These are phyloP conservation scores for Haplosporangium sp. DNA, from an alignment of 371 early-diverging fungal species.

Conservation along the genomic window DNA sequence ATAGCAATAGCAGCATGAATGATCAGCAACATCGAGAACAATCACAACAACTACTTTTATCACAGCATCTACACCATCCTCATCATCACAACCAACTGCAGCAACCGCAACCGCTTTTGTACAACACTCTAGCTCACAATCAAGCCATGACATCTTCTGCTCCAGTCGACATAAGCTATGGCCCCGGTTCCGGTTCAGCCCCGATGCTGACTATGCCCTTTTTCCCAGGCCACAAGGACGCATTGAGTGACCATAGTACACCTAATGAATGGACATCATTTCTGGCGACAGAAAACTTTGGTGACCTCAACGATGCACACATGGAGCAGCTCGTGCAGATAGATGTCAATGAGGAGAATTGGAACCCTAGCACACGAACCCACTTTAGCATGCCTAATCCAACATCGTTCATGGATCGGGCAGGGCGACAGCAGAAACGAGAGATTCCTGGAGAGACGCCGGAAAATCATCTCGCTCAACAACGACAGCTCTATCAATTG, in stretches of 20 bases:
- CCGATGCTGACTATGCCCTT: constrained; percentile 1
- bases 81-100: constrained; percentile 17
- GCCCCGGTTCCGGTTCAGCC: background rate
- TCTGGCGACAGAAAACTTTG: constrained; percentile 29
- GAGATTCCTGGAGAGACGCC: constrained; percentile 26
- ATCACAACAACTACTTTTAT: background rate
- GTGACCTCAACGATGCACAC: constrained; percentile 19
- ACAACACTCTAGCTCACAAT: constrained; percentile 1
- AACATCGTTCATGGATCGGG: constrained; percentile 45
- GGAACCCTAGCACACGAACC: constrained; percentile 20
- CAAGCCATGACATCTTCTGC: constrained; percentile 27
- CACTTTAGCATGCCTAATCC: constrained; percentile 50
- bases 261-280: constrained; percentile 37
- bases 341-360: constrained; percentile 48
- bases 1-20: constrained; percentile 9
- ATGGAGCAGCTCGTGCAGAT: constrained; percentile 43
- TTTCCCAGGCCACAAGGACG: constrained; percentile 35
- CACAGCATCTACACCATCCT: constrained; percentile 1
- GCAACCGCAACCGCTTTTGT: background rate
- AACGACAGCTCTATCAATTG: constrained; percentile 17
- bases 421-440: constrained; percentile 46
- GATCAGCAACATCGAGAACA: constrained; percentile 11
- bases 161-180: constrained; percentile 7
- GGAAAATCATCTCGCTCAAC: constrained; percentile 18
- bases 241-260: constrained; percentile 15